Base-by-base conservation (phyloP, 192 early-diverging fungal genomes). In the Irineochytrium annulatum region DNA sequence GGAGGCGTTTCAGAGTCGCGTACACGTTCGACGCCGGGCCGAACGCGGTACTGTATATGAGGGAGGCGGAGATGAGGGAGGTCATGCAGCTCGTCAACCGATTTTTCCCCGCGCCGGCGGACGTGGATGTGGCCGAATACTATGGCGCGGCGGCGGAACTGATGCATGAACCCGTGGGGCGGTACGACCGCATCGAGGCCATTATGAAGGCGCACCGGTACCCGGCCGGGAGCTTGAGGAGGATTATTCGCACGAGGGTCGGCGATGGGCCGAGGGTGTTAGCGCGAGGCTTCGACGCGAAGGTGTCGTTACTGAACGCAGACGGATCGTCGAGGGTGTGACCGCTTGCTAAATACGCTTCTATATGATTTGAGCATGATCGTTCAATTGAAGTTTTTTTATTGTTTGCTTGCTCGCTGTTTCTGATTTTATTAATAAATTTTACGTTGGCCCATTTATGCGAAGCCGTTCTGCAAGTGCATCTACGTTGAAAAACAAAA, bases 21-120 rank as follows among this genome's bases (percentile, higher is more conserved):
- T 99, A 99, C 77, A 99, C 97, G 8, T 99, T 86, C 71, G 97
- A 99, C 71, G 97, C 97, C 19, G 97, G 97, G 29, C 97, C 97
- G 43, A 99, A 99, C 62, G 94, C 95, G 0, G 97, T 99, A 4
- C 88, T 99, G 59, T 99, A 98, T 65, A 81, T 91, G 22, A 80
- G 82, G 34, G 72, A 79, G 59, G 77, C 87, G 57, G 83, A 98
- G 70, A 88, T 94, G 71, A 71, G 77, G 35, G 89, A 93, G 66
- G 84, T 99, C 49, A 79, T 95, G 41, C 80, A 87, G 65, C 65
- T 99, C 39, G 71, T 96, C 52, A 81, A 90, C 13, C 77, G 84
- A 53, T 90, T 89, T 70, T 95, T 99, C 82, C 93, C 95, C 33
- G 19, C 31, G 3, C 45, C 71, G 8, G 37, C 37, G 4, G 63